phyloP scores from a whole-genome alignment of 176 grass and related monocot genomes.

The Ensete ventricosum region DNA sequence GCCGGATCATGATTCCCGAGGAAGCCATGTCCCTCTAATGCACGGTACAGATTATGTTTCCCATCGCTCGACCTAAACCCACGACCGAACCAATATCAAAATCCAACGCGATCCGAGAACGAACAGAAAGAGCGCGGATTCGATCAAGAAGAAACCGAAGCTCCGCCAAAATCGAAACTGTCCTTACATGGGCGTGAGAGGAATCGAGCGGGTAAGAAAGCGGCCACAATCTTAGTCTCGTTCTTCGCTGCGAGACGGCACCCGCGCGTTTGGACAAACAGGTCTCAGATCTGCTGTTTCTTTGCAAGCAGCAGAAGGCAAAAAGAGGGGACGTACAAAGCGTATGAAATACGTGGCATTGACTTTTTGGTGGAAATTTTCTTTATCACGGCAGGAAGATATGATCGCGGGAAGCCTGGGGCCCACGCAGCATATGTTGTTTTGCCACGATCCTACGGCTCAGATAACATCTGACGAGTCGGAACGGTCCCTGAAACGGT shows the following conservation, averaged over 20 bases:
- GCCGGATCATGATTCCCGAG: constrained; percentile 20
- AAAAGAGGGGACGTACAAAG: too few relatives aligned
- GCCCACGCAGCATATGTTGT: neutral
- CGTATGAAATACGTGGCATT: neutral
- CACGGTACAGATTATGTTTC: constrained; percentile 1
- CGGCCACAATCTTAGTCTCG: constrained; percentile 9
- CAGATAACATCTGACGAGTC: too few relatives aligned
- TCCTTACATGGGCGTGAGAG: constrained; percentile 17
- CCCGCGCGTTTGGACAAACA: neutral
- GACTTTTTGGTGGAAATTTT: neutral
- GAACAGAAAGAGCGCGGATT: too few relatives aligned
- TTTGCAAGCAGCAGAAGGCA: neutral
- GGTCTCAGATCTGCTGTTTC: neutral
- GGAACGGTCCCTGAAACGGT: too few relatives aligned
- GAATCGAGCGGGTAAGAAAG: constrained; percentile 2
- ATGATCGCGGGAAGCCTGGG: neutral
- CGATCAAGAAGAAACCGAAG: neutral
- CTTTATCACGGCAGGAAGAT: neutral
- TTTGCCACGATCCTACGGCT: neutral
- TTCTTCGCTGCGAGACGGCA: constrained; percentile 12
- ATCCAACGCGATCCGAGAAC: neutral
- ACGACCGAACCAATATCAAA: neutral
- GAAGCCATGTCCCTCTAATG: constrained; percentile 4
- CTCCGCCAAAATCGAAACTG: too few relatives aligned
- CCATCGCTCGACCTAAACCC: constrained; percentile 23